Evolutionary conservation across 768 basidiomycete species (phyloP), one percentile per base, ranked within the genome.

Genomic region (Boletus rubropictus): DNA sequence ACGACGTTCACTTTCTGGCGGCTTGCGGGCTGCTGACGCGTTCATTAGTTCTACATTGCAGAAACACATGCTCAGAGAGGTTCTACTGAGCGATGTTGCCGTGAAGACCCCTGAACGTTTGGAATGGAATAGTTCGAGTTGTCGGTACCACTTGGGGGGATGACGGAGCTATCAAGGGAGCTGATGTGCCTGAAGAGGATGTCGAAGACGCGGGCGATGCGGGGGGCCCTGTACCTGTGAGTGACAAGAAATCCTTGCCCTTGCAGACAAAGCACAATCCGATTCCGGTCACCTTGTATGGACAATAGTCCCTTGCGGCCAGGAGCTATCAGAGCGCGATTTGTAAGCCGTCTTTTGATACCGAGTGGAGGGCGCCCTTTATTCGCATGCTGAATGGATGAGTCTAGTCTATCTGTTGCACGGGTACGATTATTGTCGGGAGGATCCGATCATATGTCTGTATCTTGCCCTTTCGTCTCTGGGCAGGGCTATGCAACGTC

Each of bases 321-420:
- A 87, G 82, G 68, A 91, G 89, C 57, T 93, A 86, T 63, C 91
- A 95, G 58, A 88, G 86, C 54, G 88, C 91, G 6, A 80, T 93
- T 41, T 94, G 94, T 95, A 55, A 57, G 89, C 72, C 2, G 24
- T n/a, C 41, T 11, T 9, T 8, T 8, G n/a, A 22, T 28, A 31
- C 4, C 7, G 10, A 32, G 11, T 11, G 21, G 21, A n/a, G 6
- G 15, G 4, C n/a, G n/a, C n/a, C n/a, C n/a, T n/a, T 22, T n/a
- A 42, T 29, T 32, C n/a, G 41, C 20, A 12, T 42, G 21, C 31
- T 42, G 15, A n/a, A 42, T 5, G 8, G 21, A 42, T 11, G n/a
- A n/a, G 21, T 11, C 4, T 11, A 43, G 42, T 33, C 12, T 43
- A 43, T 96, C 89, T 18, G 25, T 68, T 96, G 37, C 86, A 91